Evolutionary conservation across 768 basidiomycete species (phyloP), one percentile per base, ranked within the genome.

Genomic region (Galerina marginata): DNA sequence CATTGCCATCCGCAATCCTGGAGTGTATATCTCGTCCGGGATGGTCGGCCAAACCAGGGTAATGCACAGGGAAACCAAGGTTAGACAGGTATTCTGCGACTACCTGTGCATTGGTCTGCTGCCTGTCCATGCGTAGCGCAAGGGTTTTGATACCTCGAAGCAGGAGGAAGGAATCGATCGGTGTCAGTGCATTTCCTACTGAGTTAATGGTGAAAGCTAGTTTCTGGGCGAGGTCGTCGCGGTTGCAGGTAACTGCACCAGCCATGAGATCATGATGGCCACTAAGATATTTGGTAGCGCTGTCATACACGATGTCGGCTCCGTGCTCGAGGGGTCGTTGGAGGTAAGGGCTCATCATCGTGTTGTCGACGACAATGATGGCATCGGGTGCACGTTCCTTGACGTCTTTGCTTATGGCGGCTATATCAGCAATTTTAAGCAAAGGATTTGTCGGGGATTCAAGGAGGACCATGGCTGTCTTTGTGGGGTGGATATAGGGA

Each of bases 261-360:
- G 97, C 96, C 97, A 99, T 99, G 64, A 99, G 87, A 72, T 99
- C 97, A 75, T 99, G 97, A 70, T 99, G 97, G 7, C 97, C 97
- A 58, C 92, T 95, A 47, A 99, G 83, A 75, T 99, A 99, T 72
- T 99, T 99, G 23, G 97, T 99, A 9, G 89, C 97, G 60, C 94
- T 96, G 75, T 99, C 97, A 69, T 99, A 99, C 9, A 98, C 96
- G 56, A 99, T 87, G 72, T 99, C 97, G 49, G 93, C 93, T 14
- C 96, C 97, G 57, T 97, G 90, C 69, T 99, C 95, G 39, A 99
- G 84, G 10, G 97, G 97, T 58, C 96, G 80, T 71, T 96, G 95
- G 7, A 99, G 81, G 75, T 98, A 99, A 14, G 97, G 96, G 71
- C 95, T 97, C 96, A 99, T 98, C 97, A 99, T 99, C 61, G 97